Evolutionary conservation across 1,139 yeast genomes (phyloP).

Genomic region (Williopsis jadinii): DNA sequence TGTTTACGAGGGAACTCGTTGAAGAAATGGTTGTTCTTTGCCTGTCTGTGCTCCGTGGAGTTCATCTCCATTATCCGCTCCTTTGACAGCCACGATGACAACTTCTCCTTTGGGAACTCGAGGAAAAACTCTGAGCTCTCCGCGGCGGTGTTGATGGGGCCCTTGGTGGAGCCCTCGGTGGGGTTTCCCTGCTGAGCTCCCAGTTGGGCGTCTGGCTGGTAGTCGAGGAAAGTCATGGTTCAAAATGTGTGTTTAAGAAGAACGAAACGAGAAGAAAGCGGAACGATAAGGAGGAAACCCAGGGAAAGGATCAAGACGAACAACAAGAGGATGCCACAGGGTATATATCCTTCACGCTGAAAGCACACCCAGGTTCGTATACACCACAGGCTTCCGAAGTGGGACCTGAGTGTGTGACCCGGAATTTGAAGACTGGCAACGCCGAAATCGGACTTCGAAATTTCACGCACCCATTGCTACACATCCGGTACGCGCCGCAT

Average conservation of each 20-base stretch:
- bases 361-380: background rate
- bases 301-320: background rate
- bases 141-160: background rate
- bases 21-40: constrained; percentile 13
- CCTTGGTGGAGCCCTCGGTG: background rate
- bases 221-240: constrained; percentile 7
- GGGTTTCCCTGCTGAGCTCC: constrained; percentile 3
- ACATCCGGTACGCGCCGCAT: too few relatives aligned
- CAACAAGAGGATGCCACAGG: background rate
- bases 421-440: too few relatives aligned
- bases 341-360: background rate
- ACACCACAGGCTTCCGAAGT: too few relatives aligned
- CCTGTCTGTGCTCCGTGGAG: constrained; percentile 5
- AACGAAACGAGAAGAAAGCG: too few relatives aligned
- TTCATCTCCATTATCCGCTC: constrained; percentile 10
- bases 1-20: constrained; percentile 22
- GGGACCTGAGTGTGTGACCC: too few relatives aligned
- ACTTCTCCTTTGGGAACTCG: background rate
- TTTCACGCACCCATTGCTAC: too few relatives aligned
- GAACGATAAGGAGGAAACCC: background rate
- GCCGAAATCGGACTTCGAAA: too few relatives aligned
- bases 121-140: background rate
- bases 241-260: too few relatives aligned
- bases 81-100: constrained; percentile 5
- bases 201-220: constrained; percentile 9